Conservation (phyloP, 2,329 filamentous ascomycete genomes). For the Neonectria punicea region DNA sequence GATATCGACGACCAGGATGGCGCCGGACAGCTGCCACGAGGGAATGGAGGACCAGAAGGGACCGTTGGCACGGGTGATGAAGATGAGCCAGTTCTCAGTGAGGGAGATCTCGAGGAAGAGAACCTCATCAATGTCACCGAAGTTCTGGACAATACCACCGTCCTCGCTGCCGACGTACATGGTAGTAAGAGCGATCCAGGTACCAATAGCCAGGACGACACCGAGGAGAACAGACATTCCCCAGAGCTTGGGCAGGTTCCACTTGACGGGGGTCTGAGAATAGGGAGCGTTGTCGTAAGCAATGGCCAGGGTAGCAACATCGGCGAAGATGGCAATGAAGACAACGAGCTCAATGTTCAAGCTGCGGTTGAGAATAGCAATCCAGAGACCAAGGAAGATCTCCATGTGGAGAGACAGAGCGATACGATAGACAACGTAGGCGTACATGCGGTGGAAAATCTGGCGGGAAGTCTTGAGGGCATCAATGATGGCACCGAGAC, state of each 20-base stretch:
- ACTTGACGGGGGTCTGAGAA: constrained; percentile 88
- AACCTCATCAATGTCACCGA: constrained; percentile 82
- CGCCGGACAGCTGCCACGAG: constrained; percentile 83
- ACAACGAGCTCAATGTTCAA: constrained; percentile 89
- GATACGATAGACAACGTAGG: constrained; percentile 95
- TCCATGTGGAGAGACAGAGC: constrained; percentile 90
- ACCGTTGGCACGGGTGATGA: constrained; percentile 93
- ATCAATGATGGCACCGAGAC: constrained; percentile 92
- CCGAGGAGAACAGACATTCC: constrained; percentile 90
- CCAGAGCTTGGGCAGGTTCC: constrained; percentile 95
- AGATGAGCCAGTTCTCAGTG: constrained; percentile 96
- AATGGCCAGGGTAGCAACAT: constrained; percentile 91
- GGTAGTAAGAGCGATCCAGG: constrained; percentile 90
- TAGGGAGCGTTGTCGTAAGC: constrained; percentile 93
- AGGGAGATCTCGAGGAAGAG: constrained; percentile 91
- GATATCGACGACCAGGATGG: constrained; percentile 84
- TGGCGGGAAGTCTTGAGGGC: constrained; percentile 92
- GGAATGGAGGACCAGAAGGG: constrained; percentile 92
- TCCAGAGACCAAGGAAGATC: constrained; percentile 92
- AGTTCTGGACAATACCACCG: constrained; percentile 91
- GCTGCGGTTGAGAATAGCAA: constrained; percentile 84
- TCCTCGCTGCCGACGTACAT: constrained; percentile 76
- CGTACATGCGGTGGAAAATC: constrained; percentile 97
- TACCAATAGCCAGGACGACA: constrained; percentile 81
- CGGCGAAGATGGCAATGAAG: constrained; percentile 93